Evolutionary conservation across 2,329 filamentous ascomycete genomes (phyloP).

Genomic region (Aspergillus niger): DNA sequence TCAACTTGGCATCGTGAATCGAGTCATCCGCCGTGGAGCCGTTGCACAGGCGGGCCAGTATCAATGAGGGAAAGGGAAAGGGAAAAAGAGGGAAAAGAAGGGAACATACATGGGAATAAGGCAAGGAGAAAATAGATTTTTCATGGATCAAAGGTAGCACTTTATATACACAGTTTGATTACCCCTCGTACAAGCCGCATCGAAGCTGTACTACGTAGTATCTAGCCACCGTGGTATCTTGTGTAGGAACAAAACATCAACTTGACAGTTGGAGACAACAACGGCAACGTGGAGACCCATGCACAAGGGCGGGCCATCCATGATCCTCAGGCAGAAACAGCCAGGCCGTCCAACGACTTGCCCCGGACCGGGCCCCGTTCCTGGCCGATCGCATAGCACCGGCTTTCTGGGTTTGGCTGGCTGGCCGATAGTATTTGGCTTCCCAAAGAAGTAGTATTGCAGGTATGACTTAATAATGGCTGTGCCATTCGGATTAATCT

Average conservation of each 20-base stretch:
- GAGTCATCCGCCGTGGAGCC: background rate
- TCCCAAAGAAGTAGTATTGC: background rate
- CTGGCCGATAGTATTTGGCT: background rate
- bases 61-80: background rate
- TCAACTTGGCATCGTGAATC: slow-evolving; percentile 1
- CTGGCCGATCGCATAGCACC: slow-evolving; percentile 32
- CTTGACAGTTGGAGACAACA: slow-evolving; percentile 9
- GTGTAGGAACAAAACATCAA: background rate
- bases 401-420: slow-evolving; percentile 11
- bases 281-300: slow-evolving; percentile 17
- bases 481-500: background rate
- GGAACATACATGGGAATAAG: background rate
- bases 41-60: background rate
- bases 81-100: background rate
- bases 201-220: no score
- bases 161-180: no score
- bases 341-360: slow-evolving; percentile 13
- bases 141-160: no score
- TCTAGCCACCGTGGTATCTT: no score
- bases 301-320: background rate
- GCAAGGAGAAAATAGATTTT: no score
- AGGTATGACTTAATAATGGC: background rate
- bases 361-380: slow-evolving; percentile 27
- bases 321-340: slow-evolving; percentile 11
- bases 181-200: no score